Conservation (phyloP, 106 monocot genomes). For the Allium sativum region DNA sequence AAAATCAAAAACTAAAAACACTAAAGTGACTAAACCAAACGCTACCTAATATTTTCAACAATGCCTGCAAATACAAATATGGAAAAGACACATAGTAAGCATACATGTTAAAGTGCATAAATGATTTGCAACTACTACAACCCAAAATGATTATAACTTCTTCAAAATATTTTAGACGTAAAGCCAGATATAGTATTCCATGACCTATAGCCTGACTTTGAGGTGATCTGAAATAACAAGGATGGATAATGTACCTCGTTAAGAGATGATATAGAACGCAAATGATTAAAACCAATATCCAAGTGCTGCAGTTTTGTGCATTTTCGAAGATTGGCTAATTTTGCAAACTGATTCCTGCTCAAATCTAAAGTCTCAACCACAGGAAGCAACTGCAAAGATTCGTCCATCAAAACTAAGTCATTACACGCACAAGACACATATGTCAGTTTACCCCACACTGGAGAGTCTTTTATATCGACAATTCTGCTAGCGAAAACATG, state of each 20-base stretch:
- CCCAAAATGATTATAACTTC: too few species aligned
- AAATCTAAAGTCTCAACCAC: slow-evolving; percentile 77
- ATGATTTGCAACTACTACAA: too few species aligned
- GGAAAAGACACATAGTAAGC: too few species aligned
- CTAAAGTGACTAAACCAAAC: too few species aligned
- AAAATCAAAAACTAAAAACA: too few species aligned
- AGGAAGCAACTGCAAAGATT: slow-evolving; percentile 85
- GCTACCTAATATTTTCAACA: too few species aligned
- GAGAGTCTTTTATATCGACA: slow-evolving; percentile 78
- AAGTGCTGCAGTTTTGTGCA: slow-evolving; percentile 54
- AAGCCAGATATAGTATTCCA: too few species aligned
- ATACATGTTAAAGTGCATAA: too few species aligned
- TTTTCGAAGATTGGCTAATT: slow-evolving; percentile 64
- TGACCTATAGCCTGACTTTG: too few species aligned
- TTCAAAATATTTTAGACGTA: too few species aligned
- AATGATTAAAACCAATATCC: slow-evolving; percentile 93
- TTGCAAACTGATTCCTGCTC: slow-evolving; percentile 81
- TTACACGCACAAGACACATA: slow-evolving; percentile 88
- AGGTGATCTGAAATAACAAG: background rate
- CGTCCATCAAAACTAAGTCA: slow-evolving; percentile 86
- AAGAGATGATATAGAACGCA: slow-evolving; percentile 58
- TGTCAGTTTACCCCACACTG: slow-evolving; percentile 53
- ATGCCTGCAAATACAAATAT: too few species aligned
- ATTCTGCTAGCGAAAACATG: slow-evolving; percentile 94
- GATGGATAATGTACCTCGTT: slow-evolving; percentile 46